Evolutionary conservation across 208 protist species (phyloP).

Genomic region (Acanthamoeba comandoni): DNA sequence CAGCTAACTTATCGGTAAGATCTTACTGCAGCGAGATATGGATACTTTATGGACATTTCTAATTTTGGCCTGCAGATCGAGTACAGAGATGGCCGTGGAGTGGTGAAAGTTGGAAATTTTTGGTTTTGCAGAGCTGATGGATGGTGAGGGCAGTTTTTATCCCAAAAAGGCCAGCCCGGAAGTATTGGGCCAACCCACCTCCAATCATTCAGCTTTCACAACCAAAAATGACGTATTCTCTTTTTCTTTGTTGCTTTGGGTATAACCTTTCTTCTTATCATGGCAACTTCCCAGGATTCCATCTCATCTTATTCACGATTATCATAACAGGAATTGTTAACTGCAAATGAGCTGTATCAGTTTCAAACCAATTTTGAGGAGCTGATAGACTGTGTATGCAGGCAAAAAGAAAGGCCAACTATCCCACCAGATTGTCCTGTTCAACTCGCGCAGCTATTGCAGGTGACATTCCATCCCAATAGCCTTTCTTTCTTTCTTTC

Average conservation of each 20-base stretch:
- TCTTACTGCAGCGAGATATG: not conserved
- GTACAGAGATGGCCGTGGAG: constrained; percentile 18
- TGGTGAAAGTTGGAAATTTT: constrained; percentile 63
- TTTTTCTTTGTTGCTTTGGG: constrained; percentile 45
- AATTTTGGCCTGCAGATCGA: not conserved
- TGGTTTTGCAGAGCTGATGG: constrained; percentile 59
- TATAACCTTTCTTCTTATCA: not conserved
- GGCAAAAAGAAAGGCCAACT: constrained; percentile 48
- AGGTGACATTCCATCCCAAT: not conserved
- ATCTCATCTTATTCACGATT: not conserved
- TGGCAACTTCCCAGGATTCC: not conserved
- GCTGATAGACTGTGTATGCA: constrained; percentile 52
- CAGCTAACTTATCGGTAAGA: constrained; percentile 31
- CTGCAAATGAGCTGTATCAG: constrained; percentile 32
- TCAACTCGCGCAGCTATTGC: not conserved
- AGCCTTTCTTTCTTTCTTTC: not conserved
- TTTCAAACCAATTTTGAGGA: constrained; percentile 45
- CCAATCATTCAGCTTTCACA: constrained; percentile 13
- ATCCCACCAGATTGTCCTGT: not conserved
- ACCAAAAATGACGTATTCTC: constrained; percentile 42
- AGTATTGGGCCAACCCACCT: constrained; percentile 3
- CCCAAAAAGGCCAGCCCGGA: constrained; percentile 12
- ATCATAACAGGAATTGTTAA: constrained; percentile 30
- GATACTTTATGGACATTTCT: not conserved
- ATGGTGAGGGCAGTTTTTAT: not conserved